phyloP scores from a whole-genome alignment of 371 early-diverging fungal species.

The Mortierella sp. region DNA sequence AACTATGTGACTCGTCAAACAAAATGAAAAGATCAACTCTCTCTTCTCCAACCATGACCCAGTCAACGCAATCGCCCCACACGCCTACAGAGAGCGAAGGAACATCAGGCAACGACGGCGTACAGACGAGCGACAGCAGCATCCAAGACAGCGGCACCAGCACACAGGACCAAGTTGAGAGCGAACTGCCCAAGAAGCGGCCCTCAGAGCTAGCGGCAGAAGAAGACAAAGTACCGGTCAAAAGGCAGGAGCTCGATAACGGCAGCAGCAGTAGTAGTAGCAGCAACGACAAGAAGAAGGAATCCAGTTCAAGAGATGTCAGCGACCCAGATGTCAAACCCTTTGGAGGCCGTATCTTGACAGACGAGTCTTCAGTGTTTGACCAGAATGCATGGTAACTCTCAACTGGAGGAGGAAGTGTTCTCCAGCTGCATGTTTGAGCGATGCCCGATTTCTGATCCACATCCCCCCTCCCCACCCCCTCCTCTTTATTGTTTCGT shows the following conservation, averaged over 20 bases:
- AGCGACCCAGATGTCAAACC: slow-evolving; percentile 33
- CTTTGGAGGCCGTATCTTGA: slow-evolving; percentile 75
- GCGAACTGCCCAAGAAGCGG: slow-evolving; percentile 15
- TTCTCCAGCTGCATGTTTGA: no score
- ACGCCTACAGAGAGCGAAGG: no score
- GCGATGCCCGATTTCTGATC: no score
- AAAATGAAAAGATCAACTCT: no score
- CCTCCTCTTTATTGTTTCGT: not conserved
- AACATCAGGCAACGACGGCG: no score
- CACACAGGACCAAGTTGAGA: no score
- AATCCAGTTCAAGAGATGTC: slow-evolving; percentile 50
- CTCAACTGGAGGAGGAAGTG: no score
- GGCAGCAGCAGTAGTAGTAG: not conserved
- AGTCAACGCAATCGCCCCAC: no score
- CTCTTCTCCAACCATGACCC: no score
- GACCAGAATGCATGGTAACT: slow-evolving; percentile 84
- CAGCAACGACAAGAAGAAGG: slow-evolving; percentile 31
- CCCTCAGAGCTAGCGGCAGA: slow-evolving; percentile 25
- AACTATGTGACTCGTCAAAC: no score
- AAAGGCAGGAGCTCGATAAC: slow-evolving; percentile 24
- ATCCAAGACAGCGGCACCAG: no score
- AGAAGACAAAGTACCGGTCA: slow-evolving; percentile 18
- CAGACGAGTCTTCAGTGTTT: slow-evolving; percentile 72
- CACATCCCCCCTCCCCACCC: not conserved
- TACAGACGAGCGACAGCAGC: no score